These are phyloP conservation scores for Ophiostoma australiae DNA, from an alignment of 2,329 filamentous ascomycete species.

Conservation along the genomic window DNA sequence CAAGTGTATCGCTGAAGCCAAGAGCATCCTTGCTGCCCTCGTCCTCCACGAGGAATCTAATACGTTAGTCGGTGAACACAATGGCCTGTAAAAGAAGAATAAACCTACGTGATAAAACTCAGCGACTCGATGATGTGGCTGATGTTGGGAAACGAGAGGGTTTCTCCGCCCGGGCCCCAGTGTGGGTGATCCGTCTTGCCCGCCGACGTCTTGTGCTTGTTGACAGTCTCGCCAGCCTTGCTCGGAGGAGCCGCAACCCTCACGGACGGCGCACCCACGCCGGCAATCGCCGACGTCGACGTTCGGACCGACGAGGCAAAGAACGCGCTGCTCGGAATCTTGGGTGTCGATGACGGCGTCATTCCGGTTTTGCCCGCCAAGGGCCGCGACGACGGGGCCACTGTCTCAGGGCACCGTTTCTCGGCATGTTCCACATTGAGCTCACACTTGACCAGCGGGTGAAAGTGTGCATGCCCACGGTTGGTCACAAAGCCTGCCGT, in stretches of 20 bases:
- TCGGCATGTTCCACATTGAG: conserved; percentile 67
- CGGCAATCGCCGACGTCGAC: neutral
- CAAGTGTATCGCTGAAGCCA: conserved; percentile 31
- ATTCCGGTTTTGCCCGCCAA: neutral
- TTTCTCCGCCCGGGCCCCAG: conserved; percentile 50
- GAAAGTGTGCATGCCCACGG: conserved; percentile 47
- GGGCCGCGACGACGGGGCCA: neutral
- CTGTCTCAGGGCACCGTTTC: conserved; percentile 33
- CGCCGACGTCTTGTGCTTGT: conserved; percentile 49
- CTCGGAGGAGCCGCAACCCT: neutral
- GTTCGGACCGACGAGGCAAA: conserved; percentile 8
- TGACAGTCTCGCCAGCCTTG: conserved; percentile 27
- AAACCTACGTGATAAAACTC: conserved; percentile 65
- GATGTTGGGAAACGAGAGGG: conserved; percentile 55
- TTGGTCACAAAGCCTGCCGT: conserved; percentile 31
- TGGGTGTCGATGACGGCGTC: neutral
- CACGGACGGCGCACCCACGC: neutral
- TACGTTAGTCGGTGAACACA: neutral
- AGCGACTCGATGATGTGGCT: conserved; percentile 61
- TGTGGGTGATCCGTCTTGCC: conserved; percentile 49
- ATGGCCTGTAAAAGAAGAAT: conserved; percentile 14
- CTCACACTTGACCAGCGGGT: conserved; percentile 72
- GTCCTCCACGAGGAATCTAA: conserved; percentile 53
- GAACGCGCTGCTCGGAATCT: neutral
- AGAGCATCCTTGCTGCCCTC: conserved; percentile 34